A percentile compares a stretch with the other conserved stretches of the same genome.
Conservation (phyloP, 2,329 filamentous ascomycete genomes). For the Escovopsis sp. region DNA sequence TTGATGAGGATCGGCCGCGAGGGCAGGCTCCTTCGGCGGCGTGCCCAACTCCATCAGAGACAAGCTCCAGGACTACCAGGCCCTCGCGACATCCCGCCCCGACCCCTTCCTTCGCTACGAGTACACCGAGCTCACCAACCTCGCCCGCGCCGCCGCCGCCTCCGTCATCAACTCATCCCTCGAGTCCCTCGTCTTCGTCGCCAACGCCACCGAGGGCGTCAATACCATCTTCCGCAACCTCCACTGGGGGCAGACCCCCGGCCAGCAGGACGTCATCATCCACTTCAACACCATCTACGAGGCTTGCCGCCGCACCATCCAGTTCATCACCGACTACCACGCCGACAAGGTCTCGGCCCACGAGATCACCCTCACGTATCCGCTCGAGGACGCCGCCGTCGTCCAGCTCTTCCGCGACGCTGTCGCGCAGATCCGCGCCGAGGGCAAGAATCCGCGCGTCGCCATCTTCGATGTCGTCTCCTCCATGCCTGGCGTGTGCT, state of each 20-base stretch:
- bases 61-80: constrained; percentile 49
- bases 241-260: constrained; percentile 22
- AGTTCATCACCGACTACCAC: constrained; percentile 18
- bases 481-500: constrained; percentile 60
- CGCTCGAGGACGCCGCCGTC: constrained; percentile 54
- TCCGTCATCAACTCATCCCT: constrained; percentile 48
- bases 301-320: constrained; percentile 52
- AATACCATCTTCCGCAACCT: constrained; percentile 6
- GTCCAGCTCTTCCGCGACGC: constrained; percentile 43
- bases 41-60: constrained; percentile 49
- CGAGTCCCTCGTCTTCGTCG: constrained; percentile 58
- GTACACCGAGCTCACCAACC: constrained; percentile 43
- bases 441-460: constrained; percentile 49
- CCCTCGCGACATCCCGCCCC: constrained; percentile 49
- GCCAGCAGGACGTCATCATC: constrained; percentile 64
- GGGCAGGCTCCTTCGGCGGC: constrained; percentile 62
- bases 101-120: constrained; percentile 41
- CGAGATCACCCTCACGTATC: constrained; percentile 51
- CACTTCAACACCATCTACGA: constrained; percentile 71
- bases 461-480: constrained; percentile 66
- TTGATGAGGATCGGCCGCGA: too few species aligned
- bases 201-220: constrained; percentile 39
- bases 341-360: constrained; percentile 30
- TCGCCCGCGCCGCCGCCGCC: constrained; percentile 42
- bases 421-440: constrained; percentile 35